Conservation (phyloP, 2,329 filamentous ascomycete genomes). For the Penicillium griseofulvum region DNA sequence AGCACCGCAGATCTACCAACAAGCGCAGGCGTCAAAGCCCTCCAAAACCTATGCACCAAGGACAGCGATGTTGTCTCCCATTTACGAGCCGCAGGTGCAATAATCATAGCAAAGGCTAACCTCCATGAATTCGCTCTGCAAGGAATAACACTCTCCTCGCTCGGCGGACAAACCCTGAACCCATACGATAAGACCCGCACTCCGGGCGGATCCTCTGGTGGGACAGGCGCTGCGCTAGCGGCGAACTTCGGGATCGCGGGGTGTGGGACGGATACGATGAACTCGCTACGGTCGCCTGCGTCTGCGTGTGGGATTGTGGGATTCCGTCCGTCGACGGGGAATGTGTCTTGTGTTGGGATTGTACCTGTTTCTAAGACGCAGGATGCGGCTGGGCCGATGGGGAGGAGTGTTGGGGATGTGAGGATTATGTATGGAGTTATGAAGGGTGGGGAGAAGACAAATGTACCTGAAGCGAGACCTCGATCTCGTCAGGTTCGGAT, state of each 20-base stretch:
- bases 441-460: constrained; percentile 1
- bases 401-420: constrained; percentile 40
- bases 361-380: constrained; percentile 59
- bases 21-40: constrained; percentile 54
- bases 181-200: constrained; percentile 66
- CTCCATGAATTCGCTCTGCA: constrained; percentile 64
- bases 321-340: constrained; percentile 55
- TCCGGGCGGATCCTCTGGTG: constrained; percentile 63
- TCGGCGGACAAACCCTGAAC: constrained; percentile 64
- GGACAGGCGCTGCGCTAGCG: constrained; percentile 60
- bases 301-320: constrained; percentile 61
- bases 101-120: constrained; percentile 61
- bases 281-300: constrained; percentile 61
- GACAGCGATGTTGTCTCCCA: constrained; percentile 53
- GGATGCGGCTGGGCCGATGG: constrained; percentile 57
- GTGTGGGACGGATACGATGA: constrained; percentile 61
- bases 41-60: constrained; percentile 45
- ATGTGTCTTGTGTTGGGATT: constrained; percentile 52
- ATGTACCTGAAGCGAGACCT: not conserved
- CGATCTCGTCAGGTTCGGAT: constrained; percentile 31
- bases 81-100: constrained; percentile 52
- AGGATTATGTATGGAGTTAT: constrained; percentile 28
- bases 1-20: constrained; percentile 57
- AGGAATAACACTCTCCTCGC: constrained; percentile 60
- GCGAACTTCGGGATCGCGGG: constrained; percentile 58